phyloP scores from a whole-genome alignment of 2,329 filamentous ascomycete species.

The Coniochaeta prunicola region DNA sequence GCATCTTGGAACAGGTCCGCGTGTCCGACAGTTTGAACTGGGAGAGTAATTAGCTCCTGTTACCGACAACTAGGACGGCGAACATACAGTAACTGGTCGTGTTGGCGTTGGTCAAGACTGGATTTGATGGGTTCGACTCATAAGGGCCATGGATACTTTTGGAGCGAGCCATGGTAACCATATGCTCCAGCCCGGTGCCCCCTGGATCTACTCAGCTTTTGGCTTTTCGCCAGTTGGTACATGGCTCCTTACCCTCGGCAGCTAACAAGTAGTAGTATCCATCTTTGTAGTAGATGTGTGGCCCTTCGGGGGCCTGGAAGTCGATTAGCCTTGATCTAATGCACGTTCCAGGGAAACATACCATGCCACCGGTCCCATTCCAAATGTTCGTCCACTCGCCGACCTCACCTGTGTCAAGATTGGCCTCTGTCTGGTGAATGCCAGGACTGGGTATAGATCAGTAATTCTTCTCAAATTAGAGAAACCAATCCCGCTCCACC shows the following conservation, averaged over 20 bases:
- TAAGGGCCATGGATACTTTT: slow-evolving; percentile 35
- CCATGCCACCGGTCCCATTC: slow-evolving; percentile 36
- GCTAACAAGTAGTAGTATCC: slow-evolving; percentile 45
- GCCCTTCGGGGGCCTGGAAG: slow-evolving; percentile 39
- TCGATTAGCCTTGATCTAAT: not conserved
- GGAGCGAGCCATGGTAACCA: slow-evolving; percentile 39
- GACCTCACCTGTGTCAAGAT: slow-evolving; percentile 31
- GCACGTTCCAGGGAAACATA: slow-evolving; percentile 10
- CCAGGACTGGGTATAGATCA: slow-evolving; percentile 20
- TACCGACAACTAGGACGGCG: not conserved
- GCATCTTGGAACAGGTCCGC: slow-evolving; percentile 48
- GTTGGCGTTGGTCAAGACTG: slow-evolving; percentile 36
- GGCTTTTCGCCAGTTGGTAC: not conserved
- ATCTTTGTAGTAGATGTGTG: slow-evolving; percentile 45
- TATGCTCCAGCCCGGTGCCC: slow-evolving; percentile 41
- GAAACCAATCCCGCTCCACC: not conserved
- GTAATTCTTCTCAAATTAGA: not conserved
- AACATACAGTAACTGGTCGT: slow-evolving; percentile 30
- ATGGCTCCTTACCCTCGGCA: slow-evolving; percentile 32
- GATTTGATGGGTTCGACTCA: slow-evolving; percentile 32
- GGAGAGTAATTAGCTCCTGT: not conserved
- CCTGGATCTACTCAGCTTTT: slow-evolving; percentile 14
- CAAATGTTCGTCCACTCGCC: slow-evolving; percentile 33
- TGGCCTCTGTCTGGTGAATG: slow-evolving; percentile 28
- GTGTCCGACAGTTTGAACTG: slow-evolving; percentile 47